Percentiles rank a stretch among this genome's conserved stretches.
These are phyloP conservation scores for Novymonas esmeraldas DNA, from an alignment of 208 protist species.

Conservation along the genomic window DNA sequence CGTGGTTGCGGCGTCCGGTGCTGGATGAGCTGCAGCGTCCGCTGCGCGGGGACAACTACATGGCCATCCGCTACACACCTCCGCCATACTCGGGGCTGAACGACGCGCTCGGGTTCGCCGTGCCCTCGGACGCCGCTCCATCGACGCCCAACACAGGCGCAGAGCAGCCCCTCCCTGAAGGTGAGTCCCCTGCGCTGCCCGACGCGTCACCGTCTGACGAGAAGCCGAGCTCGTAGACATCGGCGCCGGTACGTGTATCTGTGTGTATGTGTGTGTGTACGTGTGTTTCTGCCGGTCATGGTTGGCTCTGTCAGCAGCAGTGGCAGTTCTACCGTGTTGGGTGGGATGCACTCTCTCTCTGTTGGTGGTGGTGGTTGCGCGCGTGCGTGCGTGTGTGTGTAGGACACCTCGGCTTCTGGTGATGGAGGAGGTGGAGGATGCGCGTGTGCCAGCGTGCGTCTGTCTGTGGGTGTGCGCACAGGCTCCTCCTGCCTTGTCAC, in stretches of 20 bases:
- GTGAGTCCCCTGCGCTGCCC: neutral
- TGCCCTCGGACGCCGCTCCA: conserved; percentile 2
- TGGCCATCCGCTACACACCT: conserved; percentile 85
- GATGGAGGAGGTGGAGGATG: no score
- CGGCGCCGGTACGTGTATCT: no score
- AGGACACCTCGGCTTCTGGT: no score
- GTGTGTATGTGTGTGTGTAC: neutral
- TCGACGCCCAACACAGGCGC: no score
- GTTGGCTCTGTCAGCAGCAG: no score
- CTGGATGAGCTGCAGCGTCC: conserved; percentile 89
- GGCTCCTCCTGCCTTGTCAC: no score
- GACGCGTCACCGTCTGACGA: neutral
- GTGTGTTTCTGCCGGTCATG: neutral
- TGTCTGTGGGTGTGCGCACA: no score
- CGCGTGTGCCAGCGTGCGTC: no score
- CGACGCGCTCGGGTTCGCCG: conserved; percentile 54
- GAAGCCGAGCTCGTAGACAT: conserved; percentile 5
- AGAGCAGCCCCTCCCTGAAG: neutral
- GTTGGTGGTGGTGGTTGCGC: neutral
- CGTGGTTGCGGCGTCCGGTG: conserved; percentile 77
- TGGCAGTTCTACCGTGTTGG: no score
- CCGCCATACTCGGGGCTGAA: conserved; percentile 78
- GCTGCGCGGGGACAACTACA: conserved; percentile 84
- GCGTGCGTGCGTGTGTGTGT: no score
- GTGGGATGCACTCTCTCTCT: neutral